A percentile compares a stretch with the other conserved stretches of the same genome.
Conservation (phyloP, 768 basidiomycete species). For the Gloeopeniophorella convolvens region DNA sequence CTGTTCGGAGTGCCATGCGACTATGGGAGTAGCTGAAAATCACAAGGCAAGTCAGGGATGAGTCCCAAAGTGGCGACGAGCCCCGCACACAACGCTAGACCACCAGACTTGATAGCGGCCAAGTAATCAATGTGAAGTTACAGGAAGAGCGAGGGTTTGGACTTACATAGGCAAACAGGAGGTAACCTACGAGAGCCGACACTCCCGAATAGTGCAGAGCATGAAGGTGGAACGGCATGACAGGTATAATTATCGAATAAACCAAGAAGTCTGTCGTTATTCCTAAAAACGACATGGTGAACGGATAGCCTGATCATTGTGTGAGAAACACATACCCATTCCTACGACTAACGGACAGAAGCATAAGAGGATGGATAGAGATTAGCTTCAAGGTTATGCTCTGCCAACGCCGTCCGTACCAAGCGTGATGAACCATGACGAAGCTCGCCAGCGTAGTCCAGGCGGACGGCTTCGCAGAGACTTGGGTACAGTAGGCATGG, state of each 20-base stretch:
- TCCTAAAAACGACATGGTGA: conserved; percentile 18
- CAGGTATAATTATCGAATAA: conserved; percentile 35
- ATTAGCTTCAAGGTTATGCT: too few relatives aligned
- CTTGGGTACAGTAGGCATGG: background rate
- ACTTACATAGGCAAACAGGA: conserved; percentile 36
- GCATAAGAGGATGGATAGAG: background rate
- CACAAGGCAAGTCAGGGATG: background rate
- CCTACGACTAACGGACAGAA: conserved; percentile 36
- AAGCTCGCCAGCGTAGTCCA: conserved; percentile 52
- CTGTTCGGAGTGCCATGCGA: conserved; percentile 32
- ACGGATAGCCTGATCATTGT: too few relatives aligned
- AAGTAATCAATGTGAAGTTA: background rate
- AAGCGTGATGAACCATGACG: conserved; percentile 48
- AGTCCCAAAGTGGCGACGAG: background rate
- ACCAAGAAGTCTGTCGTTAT: conserved; percentile 32
- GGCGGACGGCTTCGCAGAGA: conserved; percentile 24
- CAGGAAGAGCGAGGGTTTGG: background rate
- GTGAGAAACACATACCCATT: conserved; percentile 43
- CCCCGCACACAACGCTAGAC: conserved; percentile 27
- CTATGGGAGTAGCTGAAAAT: conserved; percentile 30
- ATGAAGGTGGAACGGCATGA: conserved; percentile 34
- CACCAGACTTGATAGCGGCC: conserved; percentile 25
- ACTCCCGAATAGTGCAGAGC: conserved; percentile 29
- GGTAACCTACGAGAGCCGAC: conserved; percentile 33
- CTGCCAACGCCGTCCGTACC: too few relatives aligned